A percentile compares a stretch with the other conserved stretches of the same genome.
Conservation (phyloP, 139 green algal species). For the Pycnococcus provasolii region DNA sequence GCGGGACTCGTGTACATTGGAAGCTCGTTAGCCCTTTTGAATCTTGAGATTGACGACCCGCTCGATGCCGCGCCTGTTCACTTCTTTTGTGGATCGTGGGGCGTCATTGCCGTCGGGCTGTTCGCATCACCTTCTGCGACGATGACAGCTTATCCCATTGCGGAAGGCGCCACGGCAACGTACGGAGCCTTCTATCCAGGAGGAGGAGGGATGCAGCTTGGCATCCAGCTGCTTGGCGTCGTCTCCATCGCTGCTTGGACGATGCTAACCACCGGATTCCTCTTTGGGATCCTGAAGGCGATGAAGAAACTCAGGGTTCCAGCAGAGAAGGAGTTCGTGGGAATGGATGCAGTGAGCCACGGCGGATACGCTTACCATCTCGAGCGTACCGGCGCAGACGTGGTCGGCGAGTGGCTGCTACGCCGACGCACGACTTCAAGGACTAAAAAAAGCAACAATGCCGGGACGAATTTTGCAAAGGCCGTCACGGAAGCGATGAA, state of each 20-base stretch:
- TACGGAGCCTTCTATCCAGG: slow-evolving; percentile 32
- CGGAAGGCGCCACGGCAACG: slow-evolving; percentile 11
- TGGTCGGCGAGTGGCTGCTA: too few relatives aligned
- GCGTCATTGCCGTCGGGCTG: slow-evolving; percentile 30
- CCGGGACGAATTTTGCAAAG: too few relatives aligned
- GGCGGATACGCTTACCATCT: too few relatives aligned
- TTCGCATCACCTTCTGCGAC: slow-evolving; percentile 19
- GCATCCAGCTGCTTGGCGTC: slow-evolving; percentile 21
- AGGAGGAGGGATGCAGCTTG: slow-evolving; percentile 21
- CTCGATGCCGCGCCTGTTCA: slow-evolving; percentile 57
- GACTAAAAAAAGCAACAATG: too few relatives aligned
- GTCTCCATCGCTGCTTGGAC: slow-evolving; percentile 13
- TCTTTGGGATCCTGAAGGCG: neutral
- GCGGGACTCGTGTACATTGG: slow-evolving; percentile 42
- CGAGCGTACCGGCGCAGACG: too few relatives aligned
- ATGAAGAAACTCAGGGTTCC: too few relatives aligned
- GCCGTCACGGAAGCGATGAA: too few relatives aligned
- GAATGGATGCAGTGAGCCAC: too few relatives aligned
- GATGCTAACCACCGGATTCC: neutral
- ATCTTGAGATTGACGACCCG: slow-evolving; percentile 56
- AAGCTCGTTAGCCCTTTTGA: slow-evolving; percentile 37
- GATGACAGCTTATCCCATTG: neutral
- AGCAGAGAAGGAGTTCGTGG: too few relatives aligned
- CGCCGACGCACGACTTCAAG: too few relatives aligned
- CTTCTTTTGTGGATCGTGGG: slow-evolving; percentile 36